These are phyloP conservation scores for Mytilinidion resinicola DNA, from an alignment of 495 filamentous ascomycete genomes.

Conservation along the genomic window DNA sequence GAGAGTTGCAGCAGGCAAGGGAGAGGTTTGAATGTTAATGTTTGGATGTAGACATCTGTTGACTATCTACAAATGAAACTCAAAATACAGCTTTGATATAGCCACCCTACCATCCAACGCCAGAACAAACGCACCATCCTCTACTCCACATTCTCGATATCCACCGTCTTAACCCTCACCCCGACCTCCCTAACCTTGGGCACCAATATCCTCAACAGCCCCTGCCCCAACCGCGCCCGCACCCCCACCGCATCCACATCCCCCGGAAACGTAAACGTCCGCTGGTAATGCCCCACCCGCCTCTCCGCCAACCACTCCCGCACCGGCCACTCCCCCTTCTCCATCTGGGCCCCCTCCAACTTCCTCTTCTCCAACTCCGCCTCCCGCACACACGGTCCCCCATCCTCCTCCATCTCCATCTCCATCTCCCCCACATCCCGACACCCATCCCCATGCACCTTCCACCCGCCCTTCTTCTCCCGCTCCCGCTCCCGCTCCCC, in stretches of 20 bases:
- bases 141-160: constrained; percentile 2
- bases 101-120: too few relatives aligned
- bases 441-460: not conserved
- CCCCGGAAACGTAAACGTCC: constrained; percentile 6
- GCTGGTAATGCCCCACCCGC: constrained; percentile 6
- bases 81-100: too few relatives aligned
- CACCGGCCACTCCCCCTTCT: not conserved
- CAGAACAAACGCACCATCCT: too few relatives aligned
- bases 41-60: too few relatives aligned
- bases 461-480: too few relatives aligned
- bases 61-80: too few relatives aligned
- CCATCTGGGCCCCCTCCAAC: not conserved
- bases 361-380: constrained; percentile 1
- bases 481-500: not conserved
- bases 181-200: constrained; percentile 3
- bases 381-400: not conserved
- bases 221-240: constrained; percentile 1
- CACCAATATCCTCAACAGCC: constrained; percentile 7
- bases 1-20: too few relatives aligned
- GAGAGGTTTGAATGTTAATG: too few relatives aligned
- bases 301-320: constrained; percentile 3
- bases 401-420: not conserved
- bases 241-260: constrained; percentile 3
- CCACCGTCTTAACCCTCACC: not conserved
- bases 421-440: not conserved